Percentiles rank a stretch among this genome's conserved stretches.
These are phyloP conservation scores for Penicillium brevicompactum DNA, from an alignment of 2,329 filamentous ascomycete species.

Conservation along the genomic window DNA sequence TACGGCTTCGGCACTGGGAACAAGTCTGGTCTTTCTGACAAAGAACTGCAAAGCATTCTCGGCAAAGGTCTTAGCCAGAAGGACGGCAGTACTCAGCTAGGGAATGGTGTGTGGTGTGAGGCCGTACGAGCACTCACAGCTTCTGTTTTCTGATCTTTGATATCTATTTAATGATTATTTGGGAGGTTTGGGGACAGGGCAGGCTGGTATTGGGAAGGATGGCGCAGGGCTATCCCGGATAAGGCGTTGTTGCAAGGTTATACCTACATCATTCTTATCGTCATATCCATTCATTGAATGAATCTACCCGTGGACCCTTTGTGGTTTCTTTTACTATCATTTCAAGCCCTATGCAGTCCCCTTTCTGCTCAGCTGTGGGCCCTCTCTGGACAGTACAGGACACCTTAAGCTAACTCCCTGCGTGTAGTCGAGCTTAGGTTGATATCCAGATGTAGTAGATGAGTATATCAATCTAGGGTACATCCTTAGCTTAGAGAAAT, in stretches of 20 bases:
- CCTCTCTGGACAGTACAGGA: too few relatives aligned
- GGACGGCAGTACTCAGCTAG: constrained; percentile 28
- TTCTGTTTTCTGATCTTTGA: constrained; percentile 34
- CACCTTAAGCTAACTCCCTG: too few relatives aligned
- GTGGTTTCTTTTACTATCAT: too few relatives aligned
- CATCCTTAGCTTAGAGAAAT: too few relatives aligned
- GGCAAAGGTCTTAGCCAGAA: constrained; percentile 25
- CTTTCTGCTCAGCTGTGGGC: too few relatives aligned
- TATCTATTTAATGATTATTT: constrained; percentile 7
- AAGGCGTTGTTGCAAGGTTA: neutral
- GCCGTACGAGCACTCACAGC: constrained; percentile 40
- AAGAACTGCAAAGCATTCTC: constrained; percentile 40
- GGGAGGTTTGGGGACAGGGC: neutral
- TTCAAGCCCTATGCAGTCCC: too few relatives aligned
- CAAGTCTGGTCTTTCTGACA: constrained; percentile 33
- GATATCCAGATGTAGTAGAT: too few relatives aligned
- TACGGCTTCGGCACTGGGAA: constrained; percentile 41
- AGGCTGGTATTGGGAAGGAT: neutral
- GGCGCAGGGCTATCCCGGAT: neutral
- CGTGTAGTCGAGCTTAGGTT: too few relatives aligned
- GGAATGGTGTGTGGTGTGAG: constrained; percentile 43
- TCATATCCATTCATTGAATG: constrained; percentile 1
- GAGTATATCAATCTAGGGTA: too few relatives aligned
- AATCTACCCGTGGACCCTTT: too few relatives aligned
- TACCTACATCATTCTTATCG: neutral